Conservation (phyloP, 1,284 basidiomycete species). For the Leccinum angustisporum region DNA sequence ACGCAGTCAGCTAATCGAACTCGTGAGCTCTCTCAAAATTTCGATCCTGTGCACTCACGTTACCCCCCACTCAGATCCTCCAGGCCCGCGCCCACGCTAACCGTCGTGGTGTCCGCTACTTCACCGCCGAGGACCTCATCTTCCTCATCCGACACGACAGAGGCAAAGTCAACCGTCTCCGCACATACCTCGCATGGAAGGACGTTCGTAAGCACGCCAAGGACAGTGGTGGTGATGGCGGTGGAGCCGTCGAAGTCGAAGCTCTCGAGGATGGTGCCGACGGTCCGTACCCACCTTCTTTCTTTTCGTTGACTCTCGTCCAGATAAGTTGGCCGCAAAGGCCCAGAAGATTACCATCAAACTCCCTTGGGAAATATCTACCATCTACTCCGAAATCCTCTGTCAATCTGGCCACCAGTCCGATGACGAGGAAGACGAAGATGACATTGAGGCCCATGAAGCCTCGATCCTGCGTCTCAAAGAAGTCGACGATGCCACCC, state of each 20-base stretch:
- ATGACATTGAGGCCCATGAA: slow-evolving; percentile 94
- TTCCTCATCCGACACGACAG: slow-evolving; percentile 95
- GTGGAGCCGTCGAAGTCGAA: slow-evolving; percentile 79
- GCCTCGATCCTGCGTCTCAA: slow-evolving; percentile 87
- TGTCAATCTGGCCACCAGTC: slow-evolving; percentile 70
- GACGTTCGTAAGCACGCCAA: slow-evolving; percentile 96
- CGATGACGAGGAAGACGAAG: slow-evolving; percentile 94
- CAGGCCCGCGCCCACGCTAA: slow-evolving; percentile 86
- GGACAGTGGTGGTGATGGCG: slow-evolving; percentile 78
- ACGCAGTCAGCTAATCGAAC: slow-evolving; percentile 89
- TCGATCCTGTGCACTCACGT: background rate
- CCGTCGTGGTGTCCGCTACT: slow-evolving; percentile 79
- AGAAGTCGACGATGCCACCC: slow-evolving; percentile 94
- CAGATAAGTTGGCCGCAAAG: slow-evolving; percentile 80
- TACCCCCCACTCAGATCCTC: slow-evolving; percentile 61
- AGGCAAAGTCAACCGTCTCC: slow-evolving; percentile 89
- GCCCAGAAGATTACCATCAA: slow-evolving; percentile 94
- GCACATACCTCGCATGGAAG: slow-evolving; percentile 98
- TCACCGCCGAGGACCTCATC: slow-evolving; percentile 93
- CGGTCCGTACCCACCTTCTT: slow-evolving; percentile 40
- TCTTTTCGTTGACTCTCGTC: background rate
- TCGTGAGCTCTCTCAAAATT: slow-evolving; percentile 47
- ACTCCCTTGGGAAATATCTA: slow-evolving; percentile 94
- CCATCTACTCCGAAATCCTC: slow-evolving; percentile 87
- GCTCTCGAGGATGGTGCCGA: slow-evolving; percentile 76